These are phyloP conservation scores for Cucurbita ficifolia DNA, from an alignment of 306 rosid species.

Conservation along the genomic window DNA sequence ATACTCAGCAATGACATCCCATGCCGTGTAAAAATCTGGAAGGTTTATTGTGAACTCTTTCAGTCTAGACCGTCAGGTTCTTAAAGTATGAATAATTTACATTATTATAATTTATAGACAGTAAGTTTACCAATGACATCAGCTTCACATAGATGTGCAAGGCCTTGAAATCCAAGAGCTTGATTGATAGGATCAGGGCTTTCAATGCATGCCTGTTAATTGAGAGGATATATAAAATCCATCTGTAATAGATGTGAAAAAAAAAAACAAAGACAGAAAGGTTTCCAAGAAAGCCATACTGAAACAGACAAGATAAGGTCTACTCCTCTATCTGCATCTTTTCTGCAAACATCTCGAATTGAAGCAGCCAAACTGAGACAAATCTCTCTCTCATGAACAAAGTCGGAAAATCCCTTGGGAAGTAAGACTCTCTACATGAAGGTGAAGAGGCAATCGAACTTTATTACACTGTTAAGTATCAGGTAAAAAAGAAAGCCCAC, in stretches of 20 bases:
- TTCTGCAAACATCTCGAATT: constrained; percentile 79
- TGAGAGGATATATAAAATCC: constrained; percentile 12
- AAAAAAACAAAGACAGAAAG: constrained; percentile 14
- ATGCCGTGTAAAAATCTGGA: constrained; percentile 93
- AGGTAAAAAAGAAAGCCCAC: neutral
- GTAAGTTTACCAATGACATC: constrained; percentile 66
- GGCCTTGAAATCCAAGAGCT: constrained; percentile 90
- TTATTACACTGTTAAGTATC: neutral
- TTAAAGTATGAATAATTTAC: neutral
- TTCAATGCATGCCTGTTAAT: constrained; percentile 74
- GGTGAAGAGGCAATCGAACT: constrained; percentile 11
- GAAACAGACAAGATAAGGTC: constrained; percentile 92
- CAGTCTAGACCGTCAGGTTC: neutral
- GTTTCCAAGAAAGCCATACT: constrained; percentile 27
- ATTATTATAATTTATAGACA: constrained; percentile 2
- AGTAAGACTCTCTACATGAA: constrained; percentile 48
- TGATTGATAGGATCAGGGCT: constrained; percentile 53
- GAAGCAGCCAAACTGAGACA: constrained; percentile 82
- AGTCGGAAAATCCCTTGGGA: constrained; percentile 52
- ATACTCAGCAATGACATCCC: constrained; percentile 69
- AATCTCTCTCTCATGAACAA: constrained; percentile 43
- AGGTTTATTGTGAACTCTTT: neutral
- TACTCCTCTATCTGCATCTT: constrained; percentile 83
- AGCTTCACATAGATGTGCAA: constrained; percentile 86
- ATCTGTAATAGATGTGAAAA: constrained; percentile 14